Conservation (phyloP, 2,329 filamentous ascomycete species). For the Zymoseptoria pseudotritici region DNA sequence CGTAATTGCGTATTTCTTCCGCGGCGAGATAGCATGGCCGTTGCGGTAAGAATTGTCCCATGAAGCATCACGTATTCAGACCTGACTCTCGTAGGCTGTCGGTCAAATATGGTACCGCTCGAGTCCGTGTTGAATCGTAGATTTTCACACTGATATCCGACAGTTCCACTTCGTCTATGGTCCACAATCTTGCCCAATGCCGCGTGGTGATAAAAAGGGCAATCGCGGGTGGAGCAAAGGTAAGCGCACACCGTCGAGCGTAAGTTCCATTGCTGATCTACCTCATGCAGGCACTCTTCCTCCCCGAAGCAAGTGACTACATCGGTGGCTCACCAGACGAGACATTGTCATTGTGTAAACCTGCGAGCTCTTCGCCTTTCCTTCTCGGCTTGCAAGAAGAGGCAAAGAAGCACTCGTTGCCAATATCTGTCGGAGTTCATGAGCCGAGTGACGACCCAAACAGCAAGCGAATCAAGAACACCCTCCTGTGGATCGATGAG, state of each 20-base stretch:
- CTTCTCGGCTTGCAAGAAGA: conserved; percentile 65
- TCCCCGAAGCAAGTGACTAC: conserved; percentile 89
- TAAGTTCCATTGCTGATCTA: background rate
- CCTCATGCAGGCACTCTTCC: conserved; percentile 63
- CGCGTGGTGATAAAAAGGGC: conserved; percentile 65
- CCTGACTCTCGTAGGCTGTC: conserved; percentile 57
- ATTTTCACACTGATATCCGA: background rate
- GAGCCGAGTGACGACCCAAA: conserved; percentile 51
- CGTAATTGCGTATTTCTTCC: background rate
- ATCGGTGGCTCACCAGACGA: conserved; percentile 63
- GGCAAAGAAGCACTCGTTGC: conserved; percentile 56
- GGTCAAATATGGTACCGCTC: conserved; percentile 67
- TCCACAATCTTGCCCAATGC: conserved; percentile 74
- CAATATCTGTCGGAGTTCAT: conserved; percentile 83
- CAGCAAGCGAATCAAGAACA: conserved; percentile 53
- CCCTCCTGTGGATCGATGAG: conserved; percentile 59
- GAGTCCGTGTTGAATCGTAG: background rate
- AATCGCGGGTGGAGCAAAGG: conserved; percentile 68
- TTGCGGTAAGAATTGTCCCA: background rate
- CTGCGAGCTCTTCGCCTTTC: conserved; percentile 62
- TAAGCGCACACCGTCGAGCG: conserved; percentile 27
- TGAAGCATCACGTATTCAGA: background rate
- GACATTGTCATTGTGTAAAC: conserved; percentile 61
- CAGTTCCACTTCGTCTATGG: conserved; percentile 64
- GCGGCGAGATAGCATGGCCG: background rate